Conservation (phyloP, 805 yeast genomes). For the Ogataea naganishii region DNA sequence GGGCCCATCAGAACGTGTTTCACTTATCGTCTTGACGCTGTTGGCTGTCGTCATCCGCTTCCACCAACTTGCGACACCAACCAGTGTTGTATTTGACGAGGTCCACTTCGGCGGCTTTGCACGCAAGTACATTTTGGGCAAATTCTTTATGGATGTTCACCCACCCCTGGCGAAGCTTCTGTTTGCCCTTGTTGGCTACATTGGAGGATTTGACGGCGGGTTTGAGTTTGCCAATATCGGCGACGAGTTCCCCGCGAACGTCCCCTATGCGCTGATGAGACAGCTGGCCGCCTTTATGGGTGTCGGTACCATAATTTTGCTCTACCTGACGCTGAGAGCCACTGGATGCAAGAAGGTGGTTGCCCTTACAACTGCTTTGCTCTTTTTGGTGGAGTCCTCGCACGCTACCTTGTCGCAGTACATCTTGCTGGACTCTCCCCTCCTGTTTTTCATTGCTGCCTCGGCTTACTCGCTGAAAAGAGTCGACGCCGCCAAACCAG, state of each 20-base stretch:
- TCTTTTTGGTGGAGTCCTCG: constrained; percentile 60
- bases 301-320: constrained; percentile 53
- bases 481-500: constrained; percentile 59
- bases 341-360: constrained; percentile 64
- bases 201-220: constrained; percentile 67
- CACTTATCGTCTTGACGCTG: constrained; percentile 29
- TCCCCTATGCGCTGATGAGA: constrained; percentile 67
- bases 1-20: constrained; percentile 28
- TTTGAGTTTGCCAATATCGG: constrained; percentile 65
- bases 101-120: constrained; percentile 98
- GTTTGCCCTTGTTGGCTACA: constrained; percentile 58
- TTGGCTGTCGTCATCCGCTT: constrained; percentile 55
- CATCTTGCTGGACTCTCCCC: constrained; percentile 68
- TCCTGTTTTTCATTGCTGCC: constrained; percentile 69
- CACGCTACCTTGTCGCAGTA: constrained; percentile 65
- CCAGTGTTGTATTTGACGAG: constrained; percentile 86
- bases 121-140: constrained; percentile 60
- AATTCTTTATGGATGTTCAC: constrained; percentile 64
- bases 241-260: constrained; percentile 43
- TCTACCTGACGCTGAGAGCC: constrained; percentile 60
- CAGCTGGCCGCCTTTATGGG: constrained; percentile 62
- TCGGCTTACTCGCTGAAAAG: constrained; percentile 57
- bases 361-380: constrained; percentile 45
- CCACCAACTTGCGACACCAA: constrained; percentile 53
- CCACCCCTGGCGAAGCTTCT: constrained; percentile 77